These are phyloP conservation scores for Eucalyptus tenuipes DNA, from an alignment of 345 rosid genomes.

Conservation along the genomic window DNA sequence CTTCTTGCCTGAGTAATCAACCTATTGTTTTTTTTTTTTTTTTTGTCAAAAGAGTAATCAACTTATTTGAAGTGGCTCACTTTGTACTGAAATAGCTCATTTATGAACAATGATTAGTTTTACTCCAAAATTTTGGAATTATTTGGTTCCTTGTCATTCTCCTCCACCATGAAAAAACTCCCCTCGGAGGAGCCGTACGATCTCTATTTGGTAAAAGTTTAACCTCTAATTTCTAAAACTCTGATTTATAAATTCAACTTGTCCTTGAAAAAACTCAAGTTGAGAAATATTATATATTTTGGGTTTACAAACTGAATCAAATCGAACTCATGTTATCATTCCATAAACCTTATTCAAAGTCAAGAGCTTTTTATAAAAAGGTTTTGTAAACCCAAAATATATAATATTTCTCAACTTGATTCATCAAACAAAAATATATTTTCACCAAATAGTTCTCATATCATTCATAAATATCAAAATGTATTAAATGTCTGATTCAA, in stretches of 20 bases:
- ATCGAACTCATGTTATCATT: no score
- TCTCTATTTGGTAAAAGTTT: neutral
- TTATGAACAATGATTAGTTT: neutral
- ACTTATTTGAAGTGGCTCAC: neutral
- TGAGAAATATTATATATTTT: no score
- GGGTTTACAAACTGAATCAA: no score
- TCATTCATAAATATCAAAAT: no score
- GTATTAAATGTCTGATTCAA: no score
- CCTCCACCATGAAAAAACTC: neutral
- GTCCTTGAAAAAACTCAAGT: neutral
- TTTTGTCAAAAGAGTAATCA: neutral
- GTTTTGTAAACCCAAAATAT: no score
- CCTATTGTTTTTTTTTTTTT: neutral
- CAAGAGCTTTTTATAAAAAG: no score
- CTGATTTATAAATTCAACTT: neutral
- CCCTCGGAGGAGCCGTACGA: neutral
- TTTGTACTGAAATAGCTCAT: neutral
- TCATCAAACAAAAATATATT: no score
- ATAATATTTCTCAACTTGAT: no score
- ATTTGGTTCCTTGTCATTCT: neutral
- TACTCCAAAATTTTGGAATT: neutral
- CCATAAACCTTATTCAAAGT: no score
- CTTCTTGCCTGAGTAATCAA: neutral
- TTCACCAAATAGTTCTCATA: no score
- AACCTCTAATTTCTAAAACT: neutral